Percentiles rank a stretch among this genome's conserved stretches.
phyloP scores from a whole-genome alignment of 1,284 basidiomycete genomes.

The Cutaneotrichosporon mucoides region DNA sequence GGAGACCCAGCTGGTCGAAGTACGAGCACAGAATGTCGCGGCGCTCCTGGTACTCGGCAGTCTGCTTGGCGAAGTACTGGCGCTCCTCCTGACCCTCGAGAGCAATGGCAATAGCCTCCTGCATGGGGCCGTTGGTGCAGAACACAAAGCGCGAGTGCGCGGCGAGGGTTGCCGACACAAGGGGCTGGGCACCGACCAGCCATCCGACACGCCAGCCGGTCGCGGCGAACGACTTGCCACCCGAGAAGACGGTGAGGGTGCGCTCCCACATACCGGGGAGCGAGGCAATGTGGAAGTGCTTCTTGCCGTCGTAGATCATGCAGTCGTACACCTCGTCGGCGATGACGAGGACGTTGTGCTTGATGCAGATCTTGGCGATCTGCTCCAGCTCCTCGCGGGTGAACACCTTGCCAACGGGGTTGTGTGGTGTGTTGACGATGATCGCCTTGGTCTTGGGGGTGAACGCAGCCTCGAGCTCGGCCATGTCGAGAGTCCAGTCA shows the following conservation, averaged over 20 bases:
- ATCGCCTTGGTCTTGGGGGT: constrained; percentile 86
- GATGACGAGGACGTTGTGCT: constrained; percentile 89
- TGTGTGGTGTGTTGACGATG: constrained; percentile 92
- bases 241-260: constrained; percentile 75
- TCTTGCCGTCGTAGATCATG: constrained; percentile 78
- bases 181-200: constrained; percentile 79
- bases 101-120: constrained; percentile 86
- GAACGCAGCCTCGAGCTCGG: constrained; percentile 76
- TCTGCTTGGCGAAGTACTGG: constrained; percentile 75
- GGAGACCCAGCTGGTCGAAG: constrained; percentile 80
- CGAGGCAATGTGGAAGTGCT: constrained; percentile 86
- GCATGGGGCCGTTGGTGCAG: constrained; percentile 83
- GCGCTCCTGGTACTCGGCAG: constrained; percentile 74
- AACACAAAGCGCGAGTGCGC: constrained; percentile 93
- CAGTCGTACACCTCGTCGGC: constrained; percentile 99
- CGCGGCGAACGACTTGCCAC: constrained; percentile 89
- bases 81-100: constrained; percentile 69
- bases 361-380: constrained; percentile 81
- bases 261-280: constrained; percentile 98
- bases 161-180: constrained; percentile 81
- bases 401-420: constrained; percentile 95
- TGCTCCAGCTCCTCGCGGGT: constrained; percentile 72
- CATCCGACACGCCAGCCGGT: constrained; percentile 97
- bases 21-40: constrained; percentile 67
- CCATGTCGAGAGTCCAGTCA: constrained; percentile 82